Evolutionary conservation across 2,329 filamentous ascomycete species (phyloP).

Genomic region (Colletotrichum filicis): DNA sequence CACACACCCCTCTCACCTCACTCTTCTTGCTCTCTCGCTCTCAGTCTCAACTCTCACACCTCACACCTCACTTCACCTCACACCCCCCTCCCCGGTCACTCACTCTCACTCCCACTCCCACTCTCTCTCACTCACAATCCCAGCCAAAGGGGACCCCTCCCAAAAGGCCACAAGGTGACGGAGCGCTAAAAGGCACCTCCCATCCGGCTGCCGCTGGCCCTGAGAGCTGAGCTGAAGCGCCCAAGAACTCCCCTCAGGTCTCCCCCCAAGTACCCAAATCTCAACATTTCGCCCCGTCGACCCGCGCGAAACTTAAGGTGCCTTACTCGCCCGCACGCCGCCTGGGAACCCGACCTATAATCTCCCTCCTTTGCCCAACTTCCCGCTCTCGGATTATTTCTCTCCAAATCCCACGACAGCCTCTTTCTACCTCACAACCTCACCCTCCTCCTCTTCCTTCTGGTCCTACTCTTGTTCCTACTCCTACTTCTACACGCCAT

Average conservation of each 20-base stretch:
- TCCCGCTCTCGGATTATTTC: not conserved
- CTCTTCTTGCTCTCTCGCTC: not conserved
- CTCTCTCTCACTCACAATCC: not conserved
- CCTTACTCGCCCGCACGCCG: not conserved
- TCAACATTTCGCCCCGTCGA: slow-evolving; percentile 9
- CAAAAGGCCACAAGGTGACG: not conserved
- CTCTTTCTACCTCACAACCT: not conserved
- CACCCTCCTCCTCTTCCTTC: not conserved
- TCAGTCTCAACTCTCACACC: not conserved
- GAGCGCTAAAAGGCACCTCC: slow-evolving; percentile 4
- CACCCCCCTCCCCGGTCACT: not conserved
- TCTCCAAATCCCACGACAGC: not conserved
- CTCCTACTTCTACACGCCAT: not conserved
- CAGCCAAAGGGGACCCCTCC: not conserved
- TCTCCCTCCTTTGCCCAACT: slow-evolving; percentile 11
- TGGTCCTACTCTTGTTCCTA: not conserved
- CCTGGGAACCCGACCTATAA: not conserved
- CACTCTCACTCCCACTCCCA: not conserved
- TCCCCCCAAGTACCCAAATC: not conserved
- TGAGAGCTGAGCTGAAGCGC: not conserved
- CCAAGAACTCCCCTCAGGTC: not conserved
- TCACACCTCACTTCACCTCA: not conserved
- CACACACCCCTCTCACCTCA: not conserved
- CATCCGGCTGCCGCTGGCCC: not conserved
- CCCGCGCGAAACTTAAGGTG: not conserved